Percentiles rank a stretch among this genome's conserved stretches.
Conservation (phyloP, 2,329 filamentous ascomycete genomes). For the Fusarium tanahbumbuense region DNA sequence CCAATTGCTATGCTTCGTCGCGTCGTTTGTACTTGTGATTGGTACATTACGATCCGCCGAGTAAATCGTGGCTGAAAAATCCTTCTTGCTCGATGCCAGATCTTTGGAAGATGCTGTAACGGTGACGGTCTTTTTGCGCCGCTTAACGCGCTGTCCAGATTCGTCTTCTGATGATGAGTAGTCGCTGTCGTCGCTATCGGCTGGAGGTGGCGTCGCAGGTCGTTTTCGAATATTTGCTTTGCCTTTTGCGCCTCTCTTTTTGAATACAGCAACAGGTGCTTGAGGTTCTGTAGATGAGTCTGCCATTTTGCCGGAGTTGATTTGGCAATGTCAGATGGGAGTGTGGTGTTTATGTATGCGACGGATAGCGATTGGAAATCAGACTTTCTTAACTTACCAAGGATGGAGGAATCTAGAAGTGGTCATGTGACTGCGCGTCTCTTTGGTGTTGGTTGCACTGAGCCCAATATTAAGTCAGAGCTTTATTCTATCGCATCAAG, state of each 20-base stretch:
- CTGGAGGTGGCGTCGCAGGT: constrained; percentile 79
- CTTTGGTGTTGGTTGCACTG: constrained; percentile 7
- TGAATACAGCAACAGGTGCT: constrained; percentile 77
- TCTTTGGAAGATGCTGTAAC: constrained; percentile 73
- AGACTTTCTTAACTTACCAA: constrained; percentile 7
- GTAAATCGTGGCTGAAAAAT: constrained; percentile 65
- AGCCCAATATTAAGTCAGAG: background rate
- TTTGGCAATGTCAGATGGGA: background rate
- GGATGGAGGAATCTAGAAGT: constrained; percentile 26
- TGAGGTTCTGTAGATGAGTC: constrained; percentile 45
- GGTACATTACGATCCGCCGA: constrained; percentile 70
- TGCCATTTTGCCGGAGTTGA: constrained; percentile 26
- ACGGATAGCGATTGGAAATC: constrained; percentile 33
- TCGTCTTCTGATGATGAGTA: constrained; percentile 83
- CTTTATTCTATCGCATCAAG: background rate
- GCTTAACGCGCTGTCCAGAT: constrained; percentile 80
- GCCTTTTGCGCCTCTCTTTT: constrained; percentile 82
- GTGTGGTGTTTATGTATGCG: background rate
- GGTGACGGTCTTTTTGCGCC: constrained; percentile 74
- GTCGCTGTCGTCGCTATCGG: constrained; percentile 68
- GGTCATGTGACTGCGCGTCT: constrained; percentile 31
- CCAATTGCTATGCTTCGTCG: constrained; percentile 91
- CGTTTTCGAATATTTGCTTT: constrained; percentile 85
- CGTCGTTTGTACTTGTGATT: constrained; percentile 80
- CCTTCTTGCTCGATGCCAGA: constrained; percentile 48